Conservation (phyloP, 805 yeast genomes). For the Priceomyces fermenticarens region DNA sequence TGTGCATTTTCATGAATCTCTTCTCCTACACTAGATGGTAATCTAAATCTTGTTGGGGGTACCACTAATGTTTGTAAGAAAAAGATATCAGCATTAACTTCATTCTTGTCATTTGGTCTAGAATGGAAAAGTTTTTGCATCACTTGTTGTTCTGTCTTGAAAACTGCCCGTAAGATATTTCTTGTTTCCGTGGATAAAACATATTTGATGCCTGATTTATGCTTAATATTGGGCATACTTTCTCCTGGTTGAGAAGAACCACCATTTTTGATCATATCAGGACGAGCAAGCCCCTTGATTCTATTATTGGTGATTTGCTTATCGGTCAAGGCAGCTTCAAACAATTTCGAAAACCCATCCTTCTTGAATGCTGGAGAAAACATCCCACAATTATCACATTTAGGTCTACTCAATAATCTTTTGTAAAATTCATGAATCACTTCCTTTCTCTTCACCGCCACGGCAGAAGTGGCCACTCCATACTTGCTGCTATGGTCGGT, state of each 20-base stretch:
- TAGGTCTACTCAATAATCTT: constrained; percentile 68
- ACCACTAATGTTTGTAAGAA: constrained; percentile 86
- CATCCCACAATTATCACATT: constrained; percentile 96
- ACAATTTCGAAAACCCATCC: constrained; percentile 90
- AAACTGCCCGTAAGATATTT: constrained; percentile 71
- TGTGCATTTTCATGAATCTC: constrained; percentile 93
- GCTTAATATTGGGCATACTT: constrained; percentile 51
- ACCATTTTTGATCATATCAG: constrained; percentile 57
- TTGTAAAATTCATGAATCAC: constrained; percentile 73
- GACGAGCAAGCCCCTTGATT: constrained; percentile 74
- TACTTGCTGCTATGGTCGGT: constrained; percentile 66
- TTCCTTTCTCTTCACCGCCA: constrained; percentile 80
- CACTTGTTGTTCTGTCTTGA: constrained; percentile 66
- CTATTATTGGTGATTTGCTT: constrained; percentile 80
- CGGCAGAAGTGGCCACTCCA: constrained; percentile 81
- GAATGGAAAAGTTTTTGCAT: constrained; percentile 77
- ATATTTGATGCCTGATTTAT: constrained; percentile 75
- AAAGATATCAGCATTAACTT: constrained; percentile 73
- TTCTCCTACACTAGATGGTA: constrained; percentile 96
- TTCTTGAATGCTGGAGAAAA: constrained; percentile 91
- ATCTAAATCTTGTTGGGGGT: constrained; percentile 94
- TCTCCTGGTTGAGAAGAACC: constrained; percentile 9
- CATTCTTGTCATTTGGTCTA: constrained; percentile 56
- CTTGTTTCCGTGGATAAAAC: constrained; percentile 85
- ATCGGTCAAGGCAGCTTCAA: constrained; percentile 80